Conservation (phyloP, 345 rosid genomes). For the Gossypium thurberi region DNA sequence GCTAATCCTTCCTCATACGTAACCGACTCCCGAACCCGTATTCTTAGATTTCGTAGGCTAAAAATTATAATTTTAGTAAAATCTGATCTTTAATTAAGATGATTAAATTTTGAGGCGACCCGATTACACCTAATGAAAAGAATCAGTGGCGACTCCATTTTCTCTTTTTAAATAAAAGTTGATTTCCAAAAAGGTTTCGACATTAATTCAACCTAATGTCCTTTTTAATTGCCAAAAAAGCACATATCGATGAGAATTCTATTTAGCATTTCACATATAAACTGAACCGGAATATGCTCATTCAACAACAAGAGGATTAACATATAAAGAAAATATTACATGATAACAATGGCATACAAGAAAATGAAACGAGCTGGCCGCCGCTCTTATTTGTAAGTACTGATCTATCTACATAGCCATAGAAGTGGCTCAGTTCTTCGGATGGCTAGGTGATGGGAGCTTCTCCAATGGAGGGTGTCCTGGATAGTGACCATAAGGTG, state of each 20-base stretch:
- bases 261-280: background rate
- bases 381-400: conserved; percentile 13
- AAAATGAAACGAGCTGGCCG: background rate
- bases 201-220: background rate
- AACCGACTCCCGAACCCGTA: too few relatives aligned
- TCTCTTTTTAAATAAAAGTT: too few relatives aligned
- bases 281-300: background rate
- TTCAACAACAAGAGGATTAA: background rate
- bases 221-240: background rate
- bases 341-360: conserved; percentile 4
- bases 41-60: too few relatives aligned
- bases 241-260: background rate
- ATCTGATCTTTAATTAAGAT: too few relatives aligned
- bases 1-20: too few relatives aligned
- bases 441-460: conserved; percentile 5
- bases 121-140: too few relatives aligned
- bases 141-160: too few relatives aligned
- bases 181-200: too few relatives aligned
- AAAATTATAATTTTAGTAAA: too few relatives aligned
- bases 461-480: conserved; percentile 13
- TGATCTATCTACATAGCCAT: background rate
- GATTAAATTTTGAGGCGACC: too few relatives aligned
- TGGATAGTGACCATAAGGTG: conserved; percentile 11
- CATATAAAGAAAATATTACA: conserved; percentile 3
- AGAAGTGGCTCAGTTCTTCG: background rate